phyloP scores from a whole-genome alignment of 495 filamentous ascomycete species.

The Podospora pseudocomata region DNA sequence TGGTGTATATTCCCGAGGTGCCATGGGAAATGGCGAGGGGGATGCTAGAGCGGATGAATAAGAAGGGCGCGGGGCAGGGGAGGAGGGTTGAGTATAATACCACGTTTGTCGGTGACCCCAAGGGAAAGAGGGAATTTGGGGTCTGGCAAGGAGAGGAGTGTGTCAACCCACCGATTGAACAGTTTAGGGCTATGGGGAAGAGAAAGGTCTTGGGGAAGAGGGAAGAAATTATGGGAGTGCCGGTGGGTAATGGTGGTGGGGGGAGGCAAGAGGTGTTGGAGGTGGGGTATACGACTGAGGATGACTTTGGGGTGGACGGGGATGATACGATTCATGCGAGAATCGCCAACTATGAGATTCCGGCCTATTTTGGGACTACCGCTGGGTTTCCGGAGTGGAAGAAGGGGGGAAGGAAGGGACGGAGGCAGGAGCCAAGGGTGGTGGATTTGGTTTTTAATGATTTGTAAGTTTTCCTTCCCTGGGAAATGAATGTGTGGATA shows the following conservation, averaged over 20 bases:
- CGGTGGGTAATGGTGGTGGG: neutral
- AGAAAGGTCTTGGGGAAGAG: neutral
- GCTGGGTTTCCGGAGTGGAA: neutral
- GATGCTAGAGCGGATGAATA: slow-evolving; percentile 4
- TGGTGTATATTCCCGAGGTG: neutral
- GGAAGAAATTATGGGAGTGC: neutral
- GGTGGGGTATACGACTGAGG: slow-evolving; percentile 72
- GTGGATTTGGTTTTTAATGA: slow-evolving; percentile 12
- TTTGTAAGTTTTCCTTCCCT: slow-evolving; percentile 2
- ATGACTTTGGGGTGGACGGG: slow-evolving; percentile 67
- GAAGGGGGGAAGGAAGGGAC: neutral
- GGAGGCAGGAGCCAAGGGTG: slow-evolving; percentile 1
- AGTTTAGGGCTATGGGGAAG: slow-evolving; percentile 1
- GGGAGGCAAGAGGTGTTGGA: slow-evolving; percentile 32
- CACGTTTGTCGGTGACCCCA: neutral
- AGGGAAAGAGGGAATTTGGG: neutral
- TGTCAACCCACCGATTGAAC: neutral
- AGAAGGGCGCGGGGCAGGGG: neutral
- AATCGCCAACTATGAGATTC: slow-evolving; percentile 2
- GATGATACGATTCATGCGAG: slow-evolving; percentile 67
- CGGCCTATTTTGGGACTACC: slow-evolving; percentile 1
- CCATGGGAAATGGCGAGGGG: neutral
- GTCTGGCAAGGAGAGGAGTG: neutral
- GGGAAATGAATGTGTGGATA: too few species aligned
- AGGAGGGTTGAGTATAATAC: neutral